phyloP scores from a whole-genome alignment of 768 basidiomycete species.

The Auricularia heimuer region DNA sequence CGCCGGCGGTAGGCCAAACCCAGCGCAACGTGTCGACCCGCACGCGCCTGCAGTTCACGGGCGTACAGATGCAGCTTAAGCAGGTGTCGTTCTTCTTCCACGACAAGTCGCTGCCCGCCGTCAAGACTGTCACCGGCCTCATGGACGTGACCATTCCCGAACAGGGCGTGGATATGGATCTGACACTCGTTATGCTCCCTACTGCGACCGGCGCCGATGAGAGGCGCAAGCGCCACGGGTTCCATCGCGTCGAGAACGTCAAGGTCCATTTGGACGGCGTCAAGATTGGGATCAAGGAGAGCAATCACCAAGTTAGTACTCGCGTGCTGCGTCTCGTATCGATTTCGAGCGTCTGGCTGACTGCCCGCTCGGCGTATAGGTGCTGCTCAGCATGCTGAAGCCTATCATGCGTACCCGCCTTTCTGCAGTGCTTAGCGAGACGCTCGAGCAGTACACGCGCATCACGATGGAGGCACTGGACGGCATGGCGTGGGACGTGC shows the following conservation, averaged over 20 bases:
- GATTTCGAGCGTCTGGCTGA: not conserved
- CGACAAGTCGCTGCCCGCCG: constrained; percentile 37
- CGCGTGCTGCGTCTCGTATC: not conserved
- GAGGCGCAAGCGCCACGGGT: constrained; percentile 37
- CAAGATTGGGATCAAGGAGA: constrained; percentile 43
- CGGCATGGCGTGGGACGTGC: constrained; percentile 48
- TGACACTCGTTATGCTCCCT: constrained; percentile 56
- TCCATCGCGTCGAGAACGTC: constrained; percentile 49
- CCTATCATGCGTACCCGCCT: constrained; percentile 49
- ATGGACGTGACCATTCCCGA: constrained; percentile 52
- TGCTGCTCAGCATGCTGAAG: constrained; percentile 52
- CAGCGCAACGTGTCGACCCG: constrained; percentile 49
- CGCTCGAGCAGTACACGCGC: constrained; percentile 46
- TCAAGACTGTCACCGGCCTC: constrained; percentile 48
- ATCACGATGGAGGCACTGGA: constrained; percentile 44
- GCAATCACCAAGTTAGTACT: constrained; percentile 39
- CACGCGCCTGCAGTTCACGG: constrained; percentile 56
- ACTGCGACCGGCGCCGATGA: constrained; percentile 32
- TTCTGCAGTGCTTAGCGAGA: constrained; percentile 46
- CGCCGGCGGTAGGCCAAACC: constrained; percentile 27
- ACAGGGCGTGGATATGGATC: constrained; percentile 58
- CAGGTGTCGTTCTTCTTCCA: constrained; percentile 69
- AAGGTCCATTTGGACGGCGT: constrained; percentile 46
- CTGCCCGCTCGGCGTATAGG: constrained; percentile 1
- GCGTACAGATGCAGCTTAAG: constrained; percentile 49